Conservation (phyloP, 2,329 filamentous ascomycete species). For the Fusarium keratoplasticum region DNA sequence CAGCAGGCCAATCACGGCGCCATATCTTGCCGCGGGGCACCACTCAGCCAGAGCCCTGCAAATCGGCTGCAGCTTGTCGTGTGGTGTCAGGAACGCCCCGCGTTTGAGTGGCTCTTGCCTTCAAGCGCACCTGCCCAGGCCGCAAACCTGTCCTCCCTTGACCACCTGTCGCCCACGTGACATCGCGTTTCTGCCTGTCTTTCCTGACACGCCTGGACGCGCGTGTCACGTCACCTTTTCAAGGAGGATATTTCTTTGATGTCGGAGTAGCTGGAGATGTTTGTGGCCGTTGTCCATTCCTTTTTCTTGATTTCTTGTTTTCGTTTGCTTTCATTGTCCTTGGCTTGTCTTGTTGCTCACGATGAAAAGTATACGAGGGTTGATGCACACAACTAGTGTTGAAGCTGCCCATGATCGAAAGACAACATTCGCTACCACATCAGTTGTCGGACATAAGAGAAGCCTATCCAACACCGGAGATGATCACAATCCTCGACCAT, state of each 20-base stretch:
- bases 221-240: slow-evolving; percentile 16
- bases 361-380: slow-evolving; percentile 56
- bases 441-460: slow-evolving; percentile 64
- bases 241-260: not conserved
- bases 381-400: slow-evolving; percentile 64
- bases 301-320: not conserved
- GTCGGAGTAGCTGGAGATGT: not conserved
- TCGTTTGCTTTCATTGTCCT: not conserved
- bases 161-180: slow-evolving; percentile 37
- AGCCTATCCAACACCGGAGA: slow-evolving; percentile 42
- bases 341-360: slow-evolving; percentile 19
- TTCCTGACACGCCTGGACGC: slow-evolving; percentile 22
- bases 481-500: slow-evolving; percentile 10
- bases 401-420: slow-evolving; percentile 56
- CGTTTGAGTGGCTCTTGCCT: slow-evolving; percentile 46
- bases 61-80: slow-evolving; percentile 49
- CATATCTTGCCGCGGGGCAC: slow-evolving; percentile 46
- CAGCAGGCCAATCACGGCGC: slow-evolving; percentile 37
- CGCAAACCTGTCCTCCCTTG: not conserved
- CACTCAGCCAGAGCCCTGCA: slow-evolving; percentile 44
- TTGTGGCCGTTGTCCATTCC: not conserved
- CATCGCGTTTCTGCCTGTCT: slow-evolving; percentile 32
- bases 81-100: slow-evolving; percentile 53
- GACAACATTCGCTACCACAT: slow-evolving; percentile 53
- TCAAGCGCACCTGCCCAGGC: slow-evolving; percentile 8